phyloP scores from a whole-genome alignment of 306 rosid species.

The Urtica urens region DNA sequence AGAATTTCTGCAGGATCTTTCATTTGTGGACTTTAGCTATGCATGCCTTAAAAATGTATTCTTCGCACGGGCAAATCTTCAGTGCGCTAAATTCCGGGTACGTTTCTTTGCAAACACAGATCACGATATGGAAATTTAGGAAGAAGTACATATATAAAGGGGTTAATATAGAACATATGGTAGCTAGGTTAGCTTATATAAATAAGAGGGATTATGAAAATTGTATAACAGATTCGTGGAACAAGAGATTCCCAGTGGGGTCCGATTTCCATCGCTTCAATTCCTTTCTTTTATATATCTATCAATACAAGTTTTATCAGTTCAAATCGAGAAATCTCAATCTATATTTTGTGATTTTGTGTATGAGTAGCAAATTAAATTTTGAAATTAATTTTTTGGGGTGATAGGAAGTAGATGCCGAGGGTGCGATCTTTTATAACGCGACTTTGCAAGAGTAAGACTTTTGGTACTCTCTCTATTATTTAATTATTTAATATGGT shows the following conservation, averaged over 20 bases:
- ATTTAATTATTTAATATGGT: slow-evolving; percentile 9
- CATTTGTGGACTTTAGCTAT: slow-evolving; percentile 77
- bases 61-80: slow-evolving; percentile 86
- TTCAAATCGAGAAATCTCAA: too few relatives aligned
- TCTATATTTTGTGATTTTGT: too few relatives aligned
- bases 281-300: too few relatives aligned
- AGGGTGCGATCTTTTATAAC: slow-evolving; percentile 69
- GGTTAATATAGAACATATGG: too few relatives aligned
- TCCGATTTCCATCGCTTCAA: too few relatives aligned
- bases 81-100: slow-evolving; percentile 83
- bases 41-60: slow-evolving; percentile 87
- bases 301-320: too few relatives aligned
- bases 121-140: neutral
- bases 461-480: slow-evolving; percentile 11
- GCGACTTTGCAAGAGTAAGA: slow-evolving; percentile 93
- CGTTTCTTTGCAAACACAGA: slow-evolving; percentile 17
- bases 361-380: too few relatives aligned
- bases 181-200: too few relatives aligned
- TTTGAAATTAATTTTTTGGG: neutral
- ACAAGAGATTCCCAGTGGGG: too few relatives aligned
- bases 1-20: slow-evolving; percentile 84
- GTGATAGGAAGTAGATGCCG: slow-evolving; percentile 83
- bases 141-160: too few relatives aligned
- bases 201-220: too few relatives aligned
- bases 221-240: too few relatives aligned